Evolutionary conservation across 768 basidiomycete genomes (phyloP).

Genomic region (Pulveroboletus sp.): DNA sequence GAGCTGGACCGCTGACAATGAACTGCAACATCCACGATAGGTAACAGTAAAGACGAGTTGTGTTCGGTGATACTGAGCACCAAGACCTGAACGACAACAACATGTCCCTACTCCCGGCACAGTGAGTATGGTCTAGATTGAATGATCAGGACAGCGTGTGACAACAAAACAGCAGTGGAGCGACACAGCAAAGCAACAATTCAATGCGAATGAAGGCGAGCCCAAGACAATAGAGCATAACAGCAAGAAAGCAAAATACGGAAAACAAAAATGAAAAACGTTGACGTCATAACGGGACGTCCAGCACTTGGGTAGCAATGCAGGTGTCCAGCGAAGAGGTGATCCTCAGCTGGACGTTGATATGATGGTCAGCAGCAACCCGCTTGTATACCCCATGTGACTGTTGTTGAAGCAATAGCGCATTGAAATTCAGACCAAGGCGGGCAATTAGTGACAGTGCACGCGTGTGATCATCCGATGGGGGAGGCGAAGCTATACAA

Average conservation of each 20-base stretch:
- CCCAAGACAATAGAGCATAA: too few relatives aligned
- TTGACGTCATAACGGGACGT: conserved; percentile 2
- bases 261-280: too few relatives aligned
- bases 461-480: background rate
- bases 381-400: background rate
- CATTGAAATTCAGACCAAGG: conserved; percentile 4
- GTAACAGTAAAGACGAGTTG: too few relatives aligned
- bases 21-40: too few relatives aligned
- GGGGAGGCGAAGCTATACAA: background rate
- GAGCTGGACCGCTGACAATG: too few relatives aligned
- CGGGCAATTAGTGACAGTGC: conserved; percentile 4
- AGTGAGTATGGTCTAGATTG: background rate
- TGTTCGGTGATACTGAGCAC: too few relatives aligned
- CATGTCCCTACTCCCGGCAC: too few relatives aligned
- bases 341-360: background rate
- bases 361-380: conserved; percentile 6
- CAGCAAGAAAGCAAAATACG: too few relatives aligned
- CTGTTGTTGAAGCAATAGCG: conserved; percentile 2
- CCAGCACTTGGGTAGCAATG: background rate
- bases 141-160: background rate
- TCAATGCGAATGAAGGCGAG: too few relatives aligned
- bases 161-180: background rate
- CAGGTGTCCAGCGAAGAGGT: background rate
- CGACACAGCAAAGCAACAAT: background rate
- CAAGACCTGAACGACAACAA: background rate